Conservation (phyloP, 208 protist genomes). For the Trypanosoma avium region DNA sequence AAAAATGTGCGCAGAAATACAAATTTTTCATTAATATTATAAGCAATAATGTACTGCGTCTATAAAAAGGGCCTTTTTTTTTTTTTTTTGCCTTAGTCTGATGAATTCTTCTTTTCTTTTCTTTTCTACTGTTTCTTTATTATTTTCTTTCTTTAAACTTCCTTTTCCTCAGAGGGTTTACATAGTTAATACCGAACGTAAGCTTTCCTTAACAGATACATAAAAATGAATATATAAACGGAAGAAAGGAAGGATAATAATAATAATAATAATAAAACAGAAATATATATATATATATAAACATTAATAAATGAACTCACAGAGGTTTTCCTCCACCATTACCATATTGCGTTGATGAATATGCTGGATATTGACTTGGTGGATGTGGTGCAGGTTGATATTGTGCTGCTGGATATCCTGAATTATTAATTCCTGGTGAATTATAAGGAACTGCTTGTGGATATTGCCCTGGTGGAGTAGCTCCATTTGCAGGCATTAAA, state of each 20-base stretch:
- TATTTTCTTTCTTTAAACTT: too few species aligned
- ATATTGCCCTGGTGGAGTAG: conserved; percentile 14
- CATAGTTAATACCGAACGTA: too few species aligned
- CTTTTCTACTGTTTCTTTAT: too few species aligned
- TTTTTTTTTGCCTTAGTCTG: too few species aligned
- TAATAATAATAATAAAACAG: neutral
- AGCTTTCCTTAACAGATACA: neutral
- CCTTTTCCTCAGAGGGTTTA: too few species aligned
- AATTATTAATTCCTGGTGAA: neutral
- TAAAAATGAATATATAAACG: neutral
- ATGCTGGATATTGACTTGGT: neutral
- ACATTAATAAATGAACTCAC: neutral
- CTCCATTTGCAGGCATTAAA: neutral
- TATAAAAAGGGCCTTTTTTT: too few species aligned
- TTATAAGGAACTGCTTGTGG: conserved; percentile 16
- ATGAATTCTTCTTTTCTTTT: too few species aligned
- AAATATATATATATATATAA: neutral
- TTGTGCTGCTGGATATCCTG: conserved; percentile 15
- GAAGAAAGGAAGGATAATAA: neutral
- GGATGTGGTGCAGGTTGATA: neutral
- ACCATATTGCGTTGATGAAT: neutral
- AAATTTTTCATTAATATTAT: too few species aligned
- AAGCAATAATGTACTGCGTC: too few species aligned
- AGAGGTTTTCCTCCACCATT: neutral
- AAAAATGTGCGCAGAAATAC: too few species aligned